These are phyloP conservation scores for Zanthoxylum bungeanum DNA, from an alignment of 345 rosid species.

Conservation along the genomic window DNA sequence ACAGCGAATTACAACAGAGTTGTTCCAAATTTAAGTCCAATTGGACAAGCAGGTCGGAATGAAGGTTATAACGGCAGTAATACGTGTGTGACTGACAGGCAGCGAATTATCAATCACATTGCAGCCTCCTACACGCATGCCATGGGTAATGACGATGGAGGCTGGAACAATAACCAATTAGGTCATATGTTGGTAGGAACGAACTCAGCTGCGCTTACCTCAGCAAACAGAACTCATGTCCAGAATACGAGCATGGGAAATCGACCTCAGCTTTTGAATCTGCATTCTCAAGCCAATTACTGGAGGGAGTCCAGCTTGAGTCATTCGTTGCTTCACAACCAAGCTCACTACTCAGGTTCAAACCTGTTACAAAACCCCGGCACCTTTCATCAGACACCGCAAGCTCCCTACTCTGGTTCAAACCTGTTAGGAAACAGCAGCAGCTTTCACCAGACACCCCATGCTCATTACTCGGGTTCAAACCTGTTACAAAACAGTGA, in stretches of 20 bases:
- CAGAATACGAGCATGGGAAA: conserved; percentile 16
- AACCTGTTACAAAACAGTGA: conserved; percentile 20
- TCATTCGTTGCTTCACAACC: conserved; percentile 25
- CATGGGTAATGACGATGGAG: conserved; percentile 13
- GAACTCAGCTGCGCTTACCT: conserved; percentile 20
- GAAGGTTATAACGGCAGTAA: conserved; percentile 17
- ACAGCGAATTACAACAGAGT: conserved; percentile 15
- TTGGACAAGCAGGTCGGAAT: conserved; percentile 18
- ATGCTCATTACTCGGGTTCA: conserved; percentile 32
- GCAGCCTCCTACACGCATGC: conserved; percentile 27
- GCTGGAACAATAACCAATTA: conserved; percentile 19
- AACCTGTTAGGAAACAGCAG: conserved; percentile 19
- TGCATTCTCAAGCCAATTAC: conserved; percentile 28
- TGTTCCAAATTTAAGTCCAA: conserved; percentile 18
- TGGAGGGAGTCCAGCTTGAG: conserved; percentile 20
- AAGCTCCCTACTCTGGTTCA: conserved; percentile 25
- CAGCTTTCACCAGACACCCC: conserved; percentile 24
- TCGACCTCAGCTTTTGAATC: conserved; percentile 18
- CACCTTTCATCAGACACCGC: conserved; percentile 19
- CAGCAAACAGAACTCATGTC: conserved; percentile 14
- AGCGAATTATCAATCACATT: conserved; percentile 27
- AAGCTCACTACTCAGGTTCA: conserved; percentile 31
- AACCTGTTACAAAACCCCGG: conserved; percentile 20
- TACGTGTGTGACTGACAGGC: conserved; percentile 15
- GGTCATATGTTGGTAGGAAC: conserved; percentile 18